phyloP scores from a whole-genome alignment of 768 basidiomycete species.

The Hygrophorus pudorinus region DNA sequence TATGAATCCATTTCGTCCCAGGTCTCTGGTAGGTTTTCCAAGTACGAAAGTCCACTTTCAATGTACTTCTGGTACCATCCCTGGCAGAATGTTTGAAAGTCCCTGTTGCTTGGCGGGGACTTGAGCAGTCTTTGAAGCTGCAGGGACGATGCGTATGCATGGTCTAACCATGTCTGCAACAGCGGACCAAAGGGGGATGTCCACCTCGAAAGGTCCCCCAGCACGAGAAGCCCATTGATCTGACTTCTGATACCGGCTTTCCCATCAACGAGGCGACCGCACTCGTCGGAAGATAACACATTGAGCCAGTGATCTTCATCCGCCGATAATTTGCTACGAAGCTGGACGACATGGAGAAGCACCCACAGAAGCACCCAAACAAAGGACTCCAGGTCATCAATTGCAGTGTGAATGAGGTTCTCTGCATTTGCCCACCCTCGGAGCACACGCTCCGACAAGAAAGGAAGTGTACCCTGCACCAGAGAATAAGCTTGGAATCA shows the following conservation, averaged over 20 bases:
- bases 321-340: background rate
- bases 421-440: background rate
- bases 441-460: conserved; percentile 4
- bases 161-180: background rate
- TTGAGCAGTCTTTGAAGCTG: background rate
- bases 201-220: background rate
- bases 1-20: conserved; percentile 1
- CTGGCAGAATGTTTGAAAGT: background rate
- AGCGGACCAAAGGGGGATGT: background rate
- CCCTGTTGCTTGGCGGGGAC: background rate
- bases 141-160: background rate
- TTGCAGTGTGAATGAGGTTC: conserved; percentile 2
- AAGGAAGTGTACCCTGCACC: conserved; percentile 8
- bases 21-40: background rate
- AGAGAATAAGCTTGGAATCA: background rate
- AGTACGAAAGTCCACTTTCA: background rate
- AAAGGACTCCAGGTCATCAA: conserved; percentile 8
- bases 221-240: background rate
- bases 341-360: background rate
- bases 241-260: background rate
- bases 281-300: background rate
- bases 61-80: background rate
- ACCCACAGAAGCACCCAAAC: conserved; percentile 5
- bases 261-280: too few species aligned
- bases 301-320: background rate